Percentiles rank a stretch among this genome's conserved stretches.
Evolutionary conservation across 2,329 filamentous ascomycete species (phyloP).

Genomic region (Microdochium trichocladiopsis): DNA sequence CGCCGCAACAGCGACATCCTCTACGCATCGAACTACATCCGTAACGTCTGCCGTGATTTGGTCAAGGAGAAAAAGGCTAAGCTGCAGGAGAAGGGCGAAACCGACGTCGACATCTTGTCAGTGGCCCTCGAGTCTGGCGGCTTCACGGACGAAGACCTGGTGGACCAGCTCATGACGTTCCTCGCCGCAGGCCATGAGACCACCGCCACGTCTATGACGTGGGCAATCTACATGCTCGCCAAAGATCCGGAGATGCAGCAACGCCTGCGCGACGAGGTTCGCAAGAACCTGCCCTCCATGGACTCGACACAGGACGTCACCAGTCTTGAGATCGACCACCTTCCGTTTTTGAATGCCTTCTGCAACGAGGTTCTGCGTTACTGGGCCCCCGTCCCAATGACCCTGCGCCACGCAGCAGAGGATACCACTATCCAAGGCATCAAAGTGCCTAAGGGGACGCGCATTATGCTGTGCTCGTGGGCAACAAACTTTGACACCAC

Average conservation of each 20-base stretch:
- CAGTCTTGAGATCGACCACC: conserved; percentile 27
- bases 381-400: conserved; percentile 41
- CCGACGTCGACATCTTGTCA: conserved; percentile 27
- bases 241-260: conserved; percentile 26
- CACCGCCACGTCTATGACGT: conserved; percentile 30
- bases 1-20: conserved; percentile 61
- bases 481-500: conserved; percentile 62
- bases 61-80: conserved; percentile 58
- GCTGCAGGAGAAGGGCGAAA: not conserved
- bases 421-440: conserved; percentile 52
- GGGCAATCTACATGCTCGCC: conserved; percentile 30
- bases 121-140: conserved; percentile 26
- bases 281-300: conserved; percentile 25
- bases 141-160: conserved; percentile 29
- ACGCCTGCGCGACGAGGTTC: conserved; percentile 29
- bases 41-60: conserved; percentile 58
- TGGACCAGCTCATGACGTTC: conserved; percentile 34
- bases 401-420: conserved; percentile 48
- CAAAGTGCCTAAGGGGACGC: conserved; percentile 55
- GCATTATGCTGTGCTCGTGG: conserved; percentile 56
- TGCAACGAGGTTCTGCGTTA: conserved; percentile 34
- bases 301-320: conserved; percentile 18
- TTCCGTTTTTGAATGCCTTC: conserved; percentile 33
- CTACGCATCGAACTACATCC: conserved; percentile 50
- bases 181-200: conserved; percentile 37